A percentile compares a stretch with the other conserved stretches of the same genome.
Conservation (phyloP, 1,139 yeast genomes). For the Geotrichum candidum region DNA sequence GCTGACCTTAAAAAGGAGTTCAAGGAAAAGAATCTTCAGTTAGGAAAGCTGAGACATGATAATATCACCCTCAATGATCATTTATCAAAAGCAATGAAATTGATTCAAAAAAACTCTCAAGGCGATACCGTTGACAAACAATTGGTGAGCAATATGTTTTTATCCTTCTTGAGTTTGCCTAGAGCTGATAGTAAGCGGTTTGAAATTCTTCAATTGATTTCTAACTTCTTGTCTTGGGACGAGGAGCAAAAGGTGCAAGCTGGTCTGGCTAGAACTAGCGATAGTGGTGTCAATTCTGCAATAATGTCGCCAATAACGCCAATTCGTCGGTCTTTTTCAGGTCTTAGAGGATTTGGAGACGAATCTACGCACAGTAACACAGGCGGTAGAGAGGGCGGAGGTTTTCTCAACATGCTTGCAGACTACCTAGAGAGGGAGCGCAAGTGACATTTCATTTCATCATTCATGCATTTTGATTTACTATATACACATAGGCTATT, state of each 20-base stretch:
- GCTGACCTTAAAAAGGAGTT: slow-evolving; percentile 45
- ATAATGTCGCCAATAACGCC: slow-evolving; percentile 18
- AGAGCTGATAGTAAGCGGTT: slow-evolving; percentile 91
- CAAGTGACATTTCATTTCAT: not conserved
- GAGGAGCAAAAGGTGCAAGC: slow-evolving; percentile 76
- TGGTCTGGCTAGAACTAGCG: slow-evolving; percentile 51
- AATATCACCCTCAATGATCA: slow-evolving; percentile 91
- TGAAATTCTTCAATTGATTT: slow-evolving; percentile 78
- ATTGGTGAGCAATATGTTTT: slow-evolving; percentile 73
- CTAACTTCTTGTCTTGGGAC: slow-evolving; percentile 84
- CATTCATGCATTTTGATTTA: not conserved
- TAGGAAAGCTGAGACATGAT: slow-evolving; percentile 91
- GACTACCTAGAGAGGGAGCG: slow-evolving; percentile 74
- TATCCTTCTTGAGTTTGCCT: slow-evolving; percentile 80
- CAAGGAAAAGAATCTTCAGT: slow-evolving; percentile 68
- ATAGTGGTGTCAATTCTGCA: not conserved
- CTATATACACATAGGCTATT: slow-evolving; percentile 38
- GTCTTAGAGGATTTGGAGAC: not conserved
- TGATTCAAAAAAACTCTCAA: slow-evolving; percentile 67
- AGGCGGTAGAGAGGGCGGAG: slow-evolving; percentile 37
- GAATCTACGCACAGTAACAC: slow-evolving; percentile 24
- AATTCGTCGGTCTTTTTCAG: slow-evolving; percentile 2
- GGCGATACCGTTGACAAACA: slow-evolving; percentile 80
- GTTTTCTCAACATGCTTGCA: slow-evolving; percentile 83
- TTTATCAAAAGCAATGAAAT: slow-evolving; percentile 77